A percentile compares a stretch with the other conserved stretches of the same genome.
Evolutionary conservation across 345 rosid genomes (phyloP).

Genomic region (Syzygium jambos): DNA sequence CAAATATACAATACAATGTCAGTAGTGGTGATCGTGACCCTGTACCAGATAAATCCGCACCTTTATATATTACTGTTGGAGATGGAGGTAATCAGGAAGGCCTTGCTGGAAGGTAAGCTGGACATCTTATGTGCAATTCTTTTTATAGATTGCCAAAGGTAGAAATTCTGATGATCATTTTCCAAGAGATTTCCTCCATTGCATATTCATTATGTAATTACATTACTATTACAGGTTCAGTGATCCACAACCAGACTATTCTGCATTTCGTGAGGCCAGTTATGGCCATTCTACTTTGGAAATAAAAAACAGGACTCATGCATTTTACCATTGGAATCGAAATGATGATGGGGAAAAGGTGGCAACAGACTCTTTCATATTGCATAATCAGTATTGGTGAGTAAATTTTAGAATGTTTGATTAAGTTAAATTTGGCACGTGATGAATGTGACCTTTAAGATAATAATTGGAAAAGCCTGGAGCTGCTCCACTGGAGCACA

Average conservation of each 20-base stretch:
- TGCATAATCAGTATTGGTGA: conserved; percentile 72
- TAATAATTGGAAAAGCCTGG: not conserved
- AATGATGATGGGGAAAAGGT: conserved; percentile 72
- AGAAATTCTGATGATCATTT: not conserved
- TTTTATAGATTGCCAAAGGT: not conserved
- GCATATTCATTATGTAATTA: not conserved
- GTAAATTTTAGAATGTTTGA: conserved; percentile 4
- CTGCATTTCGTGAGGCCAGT: conserved; percentile 92
- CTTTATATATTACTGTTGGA: conserved; percentile 76
- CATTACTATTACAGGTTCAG: conserved; percentile 34
- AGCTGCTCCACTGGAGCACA: not conserved
- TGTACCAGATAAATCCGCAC: conserved; percentile 59
- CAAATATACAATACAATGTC: conserved; percentile 60
- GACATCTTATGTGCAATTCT: not conserved
- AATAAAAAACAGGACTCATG: conserved; percentile 76
- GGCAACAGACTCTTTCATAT: conserved; percentile 42
- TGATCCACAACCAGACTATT: conserved; percentile 80
- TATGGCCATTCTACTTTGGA: conserved; percentile 83
- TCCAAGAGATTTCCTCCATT: not conserved
- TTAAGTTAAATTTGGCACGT: not conserved
- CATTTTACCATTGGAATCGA: conserved; percentile 78
- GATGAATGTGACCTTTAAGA: not conserved
- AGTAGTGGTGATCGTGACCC: conserved; percentile 52
- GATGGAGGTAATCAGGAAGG: conserved; percentile 95
- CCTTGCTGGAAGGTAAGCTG: conserved; percentile 50